Evolutionary conservation across 768 basidiomycete genomes (phyloP).

Genomic region (Auricularia sp.): DNA sequence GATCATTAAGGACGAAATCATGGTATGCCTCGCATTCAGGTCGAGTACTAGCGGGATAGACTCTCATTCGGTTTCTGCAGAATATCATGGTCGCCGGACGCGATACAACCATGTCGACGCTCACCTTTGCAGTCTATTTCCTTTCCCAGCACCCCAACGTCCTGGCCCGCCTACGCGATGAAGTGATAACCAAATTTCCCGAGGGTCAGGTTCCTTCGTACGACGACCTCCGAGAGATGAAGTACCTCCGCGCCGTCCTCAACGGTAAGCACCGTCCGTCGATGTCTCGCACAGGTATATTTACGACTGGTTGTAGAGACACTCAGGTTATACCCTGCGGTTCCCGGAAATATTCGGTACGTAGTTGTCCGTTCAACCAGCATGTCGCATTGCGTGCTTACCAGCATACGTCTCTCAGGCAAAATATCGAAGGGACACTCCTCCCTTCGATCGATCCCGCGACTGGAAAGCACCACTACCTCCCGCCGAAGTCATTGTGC

Average conservation of each 20-base stretch:
- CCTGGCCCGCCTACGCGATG: slow-evolving; percentile 20
- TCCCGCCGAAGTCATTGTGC: slow-evolving; percentile 14
- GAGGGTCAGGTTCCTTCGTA: slow-evolving; percentile 19
- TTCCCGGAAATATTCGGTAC: slow-evolving; percentile 19
- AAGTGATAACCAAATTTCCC: slow-evolving; percentile 23
- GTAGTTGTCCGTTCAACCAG: not conserved
- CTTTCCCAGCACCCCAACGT: slow-evolving; percentile 22
- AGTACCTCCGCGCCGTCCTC: slow-evolving; percentile 26
- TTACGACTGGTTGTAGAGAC: slow-evolving; percentile 24
- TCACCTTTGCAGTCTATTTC: slow-evolving; percentile 25
- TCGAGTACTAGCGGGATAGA: not conserved
- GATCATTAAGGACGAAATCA: slow-evolving; percentile 27
- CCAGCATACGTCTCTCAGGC: slow-evolving; percentile 9
- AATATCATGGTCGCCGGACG: slow-evolving; percentile 36
- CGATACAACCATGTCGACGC: slow-evolving; percentile 28
- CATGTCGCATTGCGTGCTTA: too few species aligned
- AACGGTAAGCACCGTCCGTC: slow-evolving; percentile 19
- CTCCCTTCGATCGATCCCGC: slow-evolving; percentile 14
- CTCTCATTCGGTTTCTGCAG: slow-evolving; percentile 8
- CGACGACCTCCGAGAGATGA: slow-evolving; percentile 22
- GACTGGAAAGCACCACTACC: slow-evolving; percentile 19
- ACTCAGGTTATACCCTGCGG: slow-evolving; percentile 27
- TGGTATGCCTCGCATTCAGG: not conserved
- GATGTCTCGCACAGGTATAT: not conserved
- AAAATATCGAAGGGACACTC: slow-evolving; percentile 15